These are phyloP conservation scores for Sporothrix sp. DNA, from an alignment of 2,329 filamentous ascomycete species.

Conservation along the genomic window DNA sequence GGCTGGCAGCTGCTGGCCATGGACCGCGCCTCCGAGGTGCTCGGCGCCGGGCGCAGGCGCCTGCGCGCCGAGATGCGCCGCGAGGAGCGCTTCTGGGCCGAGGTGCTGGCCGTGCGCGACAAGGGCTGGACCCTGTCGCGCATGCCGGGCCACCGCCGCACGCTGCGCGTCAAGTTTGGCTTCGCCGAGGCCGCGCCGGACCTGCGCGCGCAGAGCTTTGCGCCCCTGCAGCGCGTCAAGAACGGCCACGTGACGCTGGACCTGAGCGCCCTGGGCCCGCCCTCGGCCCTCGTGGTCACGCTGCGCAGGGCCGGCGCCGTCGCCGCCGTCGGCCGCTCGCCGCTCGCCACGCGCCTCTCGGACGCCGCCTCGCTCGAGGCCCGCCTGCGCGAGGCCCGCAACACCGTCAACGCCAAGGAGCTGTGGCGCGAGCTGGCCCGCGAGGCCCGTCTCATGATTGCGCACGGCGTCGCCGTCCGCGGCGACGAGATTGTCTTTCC, in stretches of 20 bases:
- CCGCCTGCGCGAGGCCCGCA: conserved; percentile 63
- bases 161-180: conserved; percentile 78
- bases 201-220: conserved; percentile 63
- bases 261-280: conserved; percentile 42
- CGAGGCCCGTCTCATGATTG: conserved; percentile 64
- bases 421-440: conserved; percentile 82
- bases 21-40: conserved; percentile 61
- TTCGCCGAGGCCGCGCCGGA: conserved; percentile 63
- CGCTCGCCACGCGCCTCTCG: neutral
- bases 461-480: conserved; percentile 58
- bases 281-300: conserved; percentile 16
- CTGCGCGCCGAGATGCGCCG: conserved; percentile 67
- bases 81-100: conserved; percentile 83
- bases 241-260: conserved; percentile 71
- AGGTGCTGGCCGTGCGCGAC: conserved; percentile 70
- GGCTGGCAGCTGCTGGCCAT: conserved; percentile 76
- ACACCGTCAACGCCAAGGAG: conserved; percentile 75
- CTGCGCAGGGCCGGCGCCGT: neutral
- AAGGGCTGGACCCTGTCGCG: conserved; percentile 80
- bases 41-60: conserved; percentile 61
- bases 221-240: conserved; percentile 62
- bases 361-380: conserved; percentile 54
- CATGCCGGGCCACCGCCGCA: conserved; percentile 61
- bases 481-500: conserved; percentile 48
- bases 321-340: neutral